Conservation (phyloP, 2,329 filamentous ascomycete species). For the Penicillium janthinellum region DNA sequence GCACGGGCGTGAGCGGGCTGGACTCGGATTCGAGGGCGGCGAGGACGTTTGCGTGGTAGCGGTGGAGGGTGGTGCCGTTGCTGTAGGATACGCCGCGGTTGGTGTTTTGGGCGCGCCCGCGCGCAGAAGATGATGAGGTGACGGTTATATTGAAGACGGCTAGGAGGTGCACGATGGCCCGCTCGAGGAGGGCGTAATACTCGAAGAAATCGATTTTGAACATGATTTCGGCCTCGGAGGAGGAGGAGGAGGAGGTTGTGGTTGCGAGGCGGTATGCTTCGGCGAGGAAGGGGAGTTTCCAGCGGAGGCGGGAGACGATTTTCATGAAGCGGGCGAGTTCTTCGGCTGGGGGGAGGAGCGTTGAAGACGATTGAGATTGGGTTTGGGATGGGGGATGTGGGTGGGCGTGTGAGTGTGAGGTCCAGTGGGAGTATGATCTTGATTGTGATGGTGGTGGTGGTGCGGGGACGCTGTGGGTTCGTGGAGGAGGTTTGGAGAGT, state of each 20-base stretch:
- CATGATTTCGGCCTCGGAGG: constrained; percentile 59
- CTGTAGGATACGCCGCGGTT: neutral
- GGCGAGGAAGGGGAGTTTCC: constrained; percentile 65
- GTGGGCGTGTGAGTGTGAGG: neutral
- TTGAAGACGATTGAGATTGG: constrained; percentile 1
- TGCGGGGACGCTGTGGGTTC: constrained; percentile 10
- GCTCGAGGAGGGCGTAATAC: constrained; percentile 72
- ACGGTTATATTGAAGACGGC: constrained; percentile 63
- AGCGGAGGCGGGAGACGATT: constrained; percentile 61
- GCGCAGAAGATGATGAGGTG: constrained; percentile 16
- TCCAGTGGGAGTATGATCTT: constrained; percentile 2
- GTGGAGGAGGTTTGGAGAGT: neutral
- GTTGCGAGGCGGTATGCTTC: constrained; percentile 58
- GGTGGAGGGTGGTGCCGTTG: constrained; percentile 47
- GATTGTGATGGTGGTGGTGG: constrained; percentile 3
- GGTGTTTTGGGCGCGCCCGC: neutral
- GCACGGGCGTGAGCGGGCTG: constrained; percentile 58
- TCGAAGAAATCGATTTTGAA: constrained; percentile 80
- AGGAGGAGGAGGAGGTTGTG: constrained; percentile 15
- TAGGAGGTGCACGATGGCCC: constrained; percentile 68
- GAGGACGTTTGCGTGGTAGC: constrained; percentile 71
- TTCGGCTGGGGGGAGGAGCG: constrained; percentile 30
- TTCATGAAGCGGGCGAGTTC: constrained; percentile 63
- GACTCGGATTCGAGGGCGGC: constrained; percentile 58
- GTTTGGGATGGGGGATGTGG: no score